Percentiles rank a stretch among this genome's conserved stretches.
These are phyloP conservation scores for Fragilaria radians DNA, from an alignment of 108 stramenopile genomes.

Conservation along the genomic window DNA sequence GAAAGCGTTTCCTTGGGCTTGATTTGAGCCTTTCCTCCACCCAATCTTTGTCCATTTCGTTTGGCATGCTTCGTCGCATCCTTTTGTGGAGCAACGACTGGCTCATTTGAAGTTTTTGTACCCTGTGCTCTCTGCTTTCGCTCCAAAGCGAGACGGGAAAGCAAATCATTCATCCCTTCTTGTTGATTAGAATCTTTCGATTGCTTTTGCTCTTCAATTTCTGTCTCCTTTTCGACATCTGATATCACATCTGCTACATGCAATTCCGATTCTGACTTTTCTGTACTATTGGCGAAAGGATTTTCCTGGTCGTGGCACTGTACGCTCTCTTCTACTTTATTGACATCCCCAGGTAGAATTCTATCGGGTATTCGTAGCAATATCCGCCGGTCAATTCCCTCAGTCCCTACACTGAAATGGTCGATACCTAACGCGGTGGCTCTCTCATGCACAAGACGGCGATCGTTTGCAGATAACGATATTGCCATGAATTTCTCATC, in stretches of 20 bases:
- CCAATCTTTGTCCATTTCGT: slow-evolving; percentile 46
- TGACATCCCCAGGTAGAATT: background rate
- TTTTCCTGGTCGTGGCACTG: slow-evolving; percentile 3
- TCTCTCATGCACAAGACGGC: slow-evolving; percentile 48
- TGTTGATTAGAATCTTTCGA: background rate
- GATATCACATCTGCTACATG: slow-evolving; percentile 16
- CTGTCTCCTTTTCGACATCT: slow-evolving; percentile 1
- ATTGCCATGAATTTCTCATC: slow-evolving; percentile 37
- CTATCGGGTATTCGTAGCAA: slow-evolving; percentile 21
- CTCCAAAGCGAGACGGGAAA: slow-evolving; percentile 55
- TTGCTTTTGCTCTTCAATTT: background rate
- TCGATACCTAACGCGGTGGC: slow-evolving; percentile 51
- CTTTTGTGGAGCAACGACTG: slow-evolving; percentile 3
- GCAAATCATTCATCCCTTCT: slow-evolving; percentile 20
- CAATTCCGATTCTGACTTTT: slow-evolving; percentile 24
- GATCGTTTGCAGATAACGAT: slow-evolving; percentile 41
- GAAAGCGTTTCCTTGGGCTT: slow-evolving; percentile 15
- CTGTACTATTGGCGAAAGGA: slow-evolving; percentile 15
- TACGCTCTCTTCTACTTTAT: slow-evolving; percentile 1
- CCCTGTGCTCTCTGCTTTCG: slow-evolving; percentile 32
- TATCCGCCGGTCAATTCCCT: slow-evolving; percentile 35
- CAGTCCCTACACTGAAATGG: slow-evolving; percentile 36
- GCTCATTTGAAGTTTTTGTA: slow-evolving; percentile 1
- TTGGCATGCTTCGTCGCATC: slow-evolving; percentile 20
- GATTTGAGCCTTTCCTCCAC: slow-evolving; percentile 16